Evolutionary conservation across 371 early-diverging fungal genomes (phyloP).

Genomic region (Batrachochytrium dendrobatidis): DNA sequence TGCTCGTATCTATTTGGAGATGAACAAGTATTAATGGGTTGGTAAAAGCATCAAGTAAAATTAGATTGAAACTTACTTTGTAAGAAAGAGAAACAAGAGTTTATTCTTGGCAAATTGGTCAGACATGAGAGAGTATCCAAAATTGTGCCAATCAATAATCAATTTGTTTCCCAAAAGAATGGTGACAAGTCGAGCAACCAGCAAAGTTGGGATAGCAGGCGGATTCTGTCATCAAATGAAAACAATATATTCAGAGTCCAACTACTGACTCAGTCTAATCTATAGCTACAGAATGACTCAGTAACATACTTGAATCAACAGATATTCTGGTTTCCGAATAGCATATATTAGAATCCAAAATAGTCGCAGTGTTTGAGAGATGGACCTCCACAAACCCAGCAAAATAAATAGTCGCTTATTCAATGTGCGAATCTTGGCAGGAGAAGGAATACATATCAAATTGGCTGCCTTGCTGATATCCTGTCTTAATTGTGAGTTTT

Average conservation of each 20-base stretch:
- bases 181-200: slow-evolving; percentile 60
- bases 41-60: not conserved
- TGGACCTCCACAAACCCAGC: slow-evolving; percentile 21
- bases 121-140: slow-evolving; percentile 82
- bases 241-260: no score
- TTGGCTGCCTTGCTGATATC: slow-evolving; percentile 4
- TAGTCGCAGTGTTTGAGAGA: slow-evolving; percentile 38
- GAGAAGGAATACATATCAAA: slow-evolving; percentile 14
- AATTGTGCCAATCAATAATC: slow-evolving; percentile 97
- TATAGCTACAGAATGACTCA: no score
- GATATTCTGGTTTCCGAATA: slow-evolving; percentile 49
- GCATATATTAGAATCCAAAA: slow-evolving; percentile 27
- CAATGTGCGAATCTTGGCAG: slow-evolving; percentile 18
- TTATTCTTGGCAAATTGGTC: slow-evolving; percentile 57
- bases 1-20: slow-evolving; percentile 53
- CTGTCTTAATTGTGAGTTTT: slow-evolving; percentile 38
- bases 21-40: not conserved
- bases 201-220: slow-evolving; percentile 87
- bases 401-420: slow-evolving; percentile 15
- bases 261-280: no score
- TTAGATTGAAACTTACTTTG: slow-evolving; percentile 29
- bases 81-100: slow-evolving; percentile 50
- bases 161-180: slow-evolving; percentile 56
- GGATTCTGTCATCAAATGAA: slow-evolving; percentile 69
- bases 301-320: slow-evolving; percentile 74